Percentiles rank a stretch among this genome's conserved stretches.
Conservation (phyloP, 2,329 filamentous ascomycete genomes). For the Grosmannia penicillata region DNA sequence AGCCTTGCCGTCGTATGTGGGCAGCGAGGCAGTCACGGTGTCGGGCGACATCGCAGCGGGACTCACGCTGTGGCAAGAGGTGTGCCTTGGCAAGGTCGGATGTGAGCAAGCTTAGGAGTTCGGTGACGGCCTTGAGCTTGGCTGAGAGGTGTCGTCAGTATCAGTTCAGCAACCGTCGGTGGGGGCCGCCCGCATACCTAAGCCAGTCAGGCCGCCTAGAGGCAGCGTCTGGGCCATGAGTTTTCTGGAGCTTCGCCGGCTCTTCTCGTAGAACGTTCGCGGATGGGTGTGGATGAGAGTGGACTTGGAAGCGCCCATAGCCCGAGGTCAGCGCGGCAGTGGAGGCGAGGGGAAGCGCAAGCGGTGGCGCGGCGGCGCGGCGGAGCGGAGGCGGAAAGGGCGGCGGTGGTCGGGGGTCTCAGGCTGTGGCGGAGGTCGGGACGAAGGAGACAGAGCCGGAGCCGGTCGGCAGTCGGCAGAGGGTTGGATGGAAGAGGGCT, state of each 20-base stretch:
- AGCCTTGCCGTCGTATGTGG: no score
- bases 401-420: no score
- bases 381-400: not conserved
- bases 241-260: not conserved
- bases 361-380: no score
- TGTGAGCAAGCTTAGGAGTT: constrained; percentile 45
- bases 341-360: constrained; percentile 1
- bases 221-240: constrained; percentile 10
- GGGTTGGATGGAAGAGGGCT: no score
- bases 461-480: no score
- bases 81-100: constrained; percentile 45
- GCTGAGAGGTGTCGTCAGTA: constrained; percentile 24
- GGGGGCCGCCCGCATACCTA: constrained; percentile 28
- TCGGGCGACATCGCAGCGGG: not conserved
- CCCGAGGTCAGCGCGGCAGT: not conserved
- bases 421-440: no score
- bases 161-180: no score
- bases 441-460: no score
- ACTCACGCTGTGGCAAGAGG: constrained; percentile 45
- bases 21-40: no score
- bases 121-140: constrained; percentile 54
- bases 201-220: constrained; percentile 22
- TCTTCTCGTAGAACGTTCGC: constrained; percentile 3
- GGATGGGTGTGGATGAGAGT: constrained; percentile 8
- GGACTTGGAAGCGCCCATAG: constrained; percentile 11